Base-by-base conservation (phyloP, 1,284 basidiomycete genomes). In the Amylostereum chailletii region DNA sequence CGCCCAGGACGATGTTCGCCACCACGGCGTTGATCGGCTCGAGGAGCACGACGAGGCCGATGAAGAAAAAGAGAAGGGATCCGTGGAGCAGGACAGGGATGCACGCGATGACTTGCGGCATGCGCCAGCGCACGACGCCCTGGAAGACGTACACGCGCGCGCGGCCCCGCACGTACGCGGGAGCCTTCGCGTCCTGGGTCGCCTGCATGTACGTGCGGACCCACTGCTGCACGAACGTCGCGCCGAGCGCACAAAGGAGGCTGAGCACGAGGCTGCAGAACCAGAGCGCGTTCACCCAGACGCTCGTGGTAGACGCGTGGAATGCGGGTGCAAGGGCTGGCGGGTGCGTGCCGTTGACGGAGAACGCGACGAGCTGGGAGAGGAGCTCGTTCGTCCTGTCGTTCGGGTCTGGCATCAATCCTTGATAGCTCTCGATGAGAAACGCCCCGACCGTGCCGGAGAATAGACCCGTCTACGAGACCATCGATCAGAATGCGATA, bases 381-480 rank as follows among this genome's bases (percentile, higher is more conserved):
- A 58, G 53, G 1, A 57, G 42, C n/a, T 26, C 31, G 7, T 49
- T 45, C 3, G 44, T 53, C 36, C 27, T 36, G 8, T 53, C 51
- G 8, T n/a, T 26, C 7, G 46, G 44, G 44, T 54, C 51, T 8
- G 51, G 49, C 19, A 45, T 32, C 11, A 59, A 44, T 5, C 27
- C 45, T 38, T 55, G 37, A 39, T 58, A 58, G 40, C 53, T 53
- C 37, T 58, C 52, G 11, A 58, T 50, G 8, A 48, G 46, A 40
- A 57, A 58, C 5, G 53, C 51, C 19, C 57, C 55, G n/a, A 59
- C 55, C 30, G 51, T 55, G 27, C 55, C 52, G 34, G 57, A 56
- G 51, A 59, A 59, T 4, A 59, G 45, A 46, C 57, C 54, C 42
- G 53, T 54, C 57, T 58, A 27, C 19, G 19, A 19, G 19, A 19